Base-by-base conservation (phyloP, 345 rosid genomes). In the Erodium maritimum region DNA sequence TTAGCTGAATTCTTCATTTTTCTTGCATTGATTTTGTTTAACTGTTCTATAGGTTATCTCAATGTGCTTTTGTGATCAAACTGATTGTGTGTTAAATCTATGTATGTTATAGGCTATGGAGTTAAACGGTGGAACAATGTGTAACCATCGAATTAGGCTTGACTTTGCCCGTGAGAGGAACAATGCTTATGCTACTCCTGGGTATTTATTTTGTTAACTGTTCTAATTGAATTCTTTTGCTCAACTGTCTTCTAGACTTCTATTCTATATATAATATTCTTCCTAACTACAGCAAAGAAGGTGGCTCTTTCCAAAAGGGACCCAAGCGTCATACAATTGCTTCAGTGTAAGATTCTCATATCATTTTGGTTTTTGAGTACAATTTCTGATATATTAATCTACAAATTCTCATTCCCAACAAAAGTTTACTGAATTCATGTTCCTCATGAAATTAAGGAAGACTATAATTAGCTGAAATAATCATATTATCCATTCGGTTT, bases 121-220 rank as follows among this genome's bases (percentile, higher is more conserved):
- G n/a, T 57, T 64, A 21, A 52, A 68, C 61, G 77, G 77, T 17
- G 24, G 54, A 18, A n/a, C 14, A 18, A 48, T 73, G 18, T 21
- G 46, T 65, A 72, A 72, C 7, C 66, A 72, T 18, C 51, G 21
- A 0, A 17, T 73, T 55, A 73, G 50, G 34, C 67, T 73, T 33
- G 77, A 68, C 57, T 33, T 68, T 45, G 77, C 77, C 17, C 62
- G 64, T 7, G 67, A 57, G 37, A 68, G 73, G 33, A 25, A 25
- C n/a, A n/a, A n/a, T 25, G 17, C 65, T 14, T 57, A 63, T 14
- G 51, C 72, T 0, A 71, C 72, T 21, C 48, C 55, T 54, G 65
- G 67, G 64, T 37, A 67, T 70, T 71, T 55, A 7, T 24, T 5
- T 29, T 13, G 14, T 7, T 12, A 13, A 20, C 3, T 24, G 5